Evolutionary conservation across 2,329 filamentous ascomycete species (phyloP).

Genomic region (Stachybotrys chlorohalonatus): DNA sequence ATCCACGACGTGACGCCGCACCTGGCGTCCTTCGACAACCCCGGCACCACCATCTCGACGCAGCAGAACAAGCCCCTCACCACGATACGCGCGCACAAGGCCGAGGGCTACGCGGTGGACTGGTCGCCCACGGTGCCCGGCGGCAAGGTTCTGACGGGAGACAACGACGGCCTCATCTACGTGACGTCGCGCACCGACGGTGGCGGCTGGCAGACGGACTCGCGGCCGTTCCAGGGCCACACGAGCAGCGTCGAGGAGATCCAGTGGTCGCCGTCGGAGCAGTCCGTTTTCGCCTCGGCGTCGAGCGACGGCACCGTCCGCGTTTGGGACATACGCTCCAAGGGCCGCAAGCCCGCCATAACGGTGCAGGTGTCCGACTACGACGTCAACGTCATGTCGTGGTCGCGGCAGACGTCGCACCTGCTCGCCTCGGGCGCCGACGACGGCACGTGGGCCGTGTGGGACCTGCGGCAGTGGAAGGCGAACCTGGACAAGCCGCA

Average conservation of each 20-base stretch:
- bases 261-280: constrained; percentile 92
- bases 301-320: constrained; percentile 92
- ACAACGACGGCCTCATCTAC: constrained; percentile 85
- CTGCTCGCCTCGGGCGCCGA: constrained; percentile 88
- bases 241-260: constrained; percentile 82
- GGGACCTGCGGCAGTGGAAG: constrained; percentile 96
- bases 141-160: constrained; percentile 84
- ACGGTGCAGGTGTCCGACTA: constrained; percentile 73
- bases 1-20: constrained; percentile 94
- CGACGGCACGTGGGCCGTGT: constrained; percentile 89
- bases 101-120: constrained; percentile 93
- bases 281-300: constrained; percentile 87
- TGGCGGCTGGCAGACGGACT: constrained; percentile 84
- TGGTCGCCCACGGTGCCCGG: constrained; percentile 74
- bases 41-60: constrained; percentile 69
- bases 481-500: constrained; percentile 50
- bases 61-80: constrained; percentile 82
- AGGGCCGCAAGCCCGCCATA: constrained; percentile 79
- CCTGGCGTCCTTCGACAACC: constrained; percentile 80
- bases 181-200: constrained; percentile 78
- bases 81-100: constrained; percentile 83
- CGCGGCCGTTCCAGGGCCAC: constrained; percentile 75
- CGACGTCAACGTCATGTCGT: constrained; percentile 95
- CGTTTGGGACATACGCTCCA: constrained; percentile 90
- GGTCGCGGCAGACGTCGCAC: constrained; percentile 82